Base-by-base conservation (phyloP, 2,329 filamentous ascomycete species). In the Cladosporium oxysporum region DNA sequence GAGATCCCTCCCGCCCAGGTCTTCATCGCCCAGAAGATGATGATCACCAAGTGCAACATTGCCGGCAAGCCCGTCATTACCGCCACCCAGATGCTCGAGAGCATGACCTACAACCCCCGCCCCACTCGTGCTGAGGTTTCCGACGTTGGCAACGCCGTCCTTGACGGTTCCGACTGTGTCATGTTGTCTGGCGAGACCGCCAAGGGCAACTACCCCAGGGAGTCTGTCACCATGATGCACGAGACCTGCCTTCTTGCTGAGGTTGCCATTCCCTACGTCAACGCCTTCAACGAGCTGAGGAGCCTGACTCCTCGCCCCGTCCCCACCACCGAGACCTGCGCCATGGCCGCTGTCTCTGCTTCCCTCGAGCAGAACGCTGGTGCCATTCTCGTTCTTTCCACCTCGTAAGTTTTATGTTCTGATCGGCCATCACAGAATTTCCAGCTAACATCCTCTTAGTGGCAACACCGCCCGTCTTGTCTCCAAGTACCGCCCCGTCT, bases 31-130 rank as follows among this genome's bases (percentile, higher is more conserved):
- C 95, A 99, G 87, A 99, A 99, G 91, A 99, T 99, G 92, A 93
- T 99, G 88, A 99, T 99, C 82, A 93, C 95, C 83, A 98, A 98
- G 90, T 99, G 95, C 89, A 99, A 99, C 86, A 89, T 97, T 78
- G 93, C 93, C 73, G 95, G 95, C 82, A 99, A 99, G 88, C 95
- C 95, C 73, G 93, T 94, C 80, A 97, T 99, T 80, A 98, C 94
- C 83, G 95, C 95, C 67, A 99, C 95, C 49, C 95, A 99, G 86
- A 99, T 99, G 95, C 88, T 99, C 73, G 95, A 99, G 88, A 97
- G 93, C 72, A 99, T 99, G 95, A 99, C 97, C 82, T 97, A 97
- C 87, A 99, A 99, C 86, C 95, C 95, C 72, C 92, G 95, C 70
- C 95, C 95, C 61, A 99, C 95, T 70, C 93, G 95, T 82, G 95